Evolutionary conservation across 176 grass and related monocot species (phyloP), one percentile per base, ranked within the genome.

Genomic region (Zea luxurians): DNA sequence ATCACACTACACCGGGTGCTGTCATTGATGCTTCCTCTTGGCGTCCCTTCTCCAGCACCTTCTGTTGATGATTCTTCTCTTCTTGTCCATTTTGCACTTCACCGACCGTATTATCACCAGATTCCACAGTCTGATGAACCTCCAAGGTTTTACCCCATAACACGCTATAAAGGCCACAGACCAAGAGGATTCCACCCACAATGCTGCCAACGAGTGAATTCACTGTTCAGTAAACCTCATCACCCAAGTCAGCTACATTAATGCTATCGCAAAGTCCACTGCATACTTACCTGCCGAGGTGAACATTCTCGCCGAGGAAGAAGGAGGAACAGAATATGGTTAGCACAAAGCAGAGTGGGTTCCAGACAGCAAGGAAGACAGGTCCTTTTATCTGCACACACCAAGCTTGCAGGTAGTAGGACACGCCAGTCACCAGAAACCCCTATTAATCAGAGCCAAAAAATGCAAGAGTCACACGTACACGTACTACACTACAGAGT

Each of bases 391-490:
- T 78, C 57, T 61, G 42, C n/a, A 88, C 10, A 34, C 75, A 79
- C 86, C 86, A 88, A 17, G 75, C 81, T 80, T 88, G 86, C 48
- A 88, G 64, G 48, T 88, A 88, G 75, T 62, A 80, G 13, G 37
- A n/a, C 4, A 75, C 55, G 48, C 47, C 86, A 2, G 75, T 64
- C 48, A 66, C 78, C 53, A 63, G 71, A 21, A 88, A n/a, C 7
- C 79, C 86, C 86, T 84, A 73, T 12, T 0, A 42, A 42, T 5
- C 9, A 58, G 9, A 20, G 11, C 5, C 37, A n/a, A n/a, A n/a
- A n/a, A n/a, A n/a, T n/a, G n/a, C n/a, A n/a, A n/a, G n/a, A n/a
- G 37, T 38, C 37, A 38, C 37, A 38, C 37, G 2, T 38, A n/a
- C n/a, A 38, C 37, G 4, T 12, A 48, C 12, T n/a, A n/a, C n/a